Conservation (phyloP, 176 grass and related monocot species). For the Ananas comosus region DNA sequence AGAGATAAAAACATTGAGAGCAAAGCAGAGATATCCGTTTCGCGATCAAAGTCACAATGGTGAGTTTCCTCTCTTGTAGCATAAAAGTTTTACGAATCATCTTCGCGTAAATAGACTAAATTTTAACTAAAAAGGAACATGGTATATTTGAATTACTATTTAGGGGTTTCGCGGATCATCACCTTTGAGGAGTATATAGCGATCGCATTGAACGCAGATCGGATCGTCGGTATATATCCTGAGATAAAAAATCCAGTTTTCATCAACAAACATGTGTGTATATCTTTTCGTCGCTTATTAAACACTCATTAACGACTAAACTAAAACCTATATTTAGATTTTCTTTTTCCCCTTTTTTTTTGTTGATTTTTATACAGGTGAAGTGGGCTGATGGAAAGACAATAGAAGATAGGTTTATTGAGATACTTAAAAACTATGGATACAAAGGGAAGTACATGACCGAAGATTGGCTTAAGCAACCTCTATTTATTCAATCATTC, state of each 20-base stretch:
- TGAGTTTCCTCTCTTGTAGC: constrained; percentile 15
- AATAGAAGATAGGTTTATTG: constrained; percentile 93
- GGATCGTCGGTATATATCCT: constrained; percentile 87
- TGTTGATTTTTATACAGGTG: constrained; percentile 34
- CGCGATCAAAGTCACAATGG: constrained; percentile 69
- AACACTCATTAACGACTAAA: background rate
- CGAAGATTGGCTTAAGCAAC: constrained; percentile 70
- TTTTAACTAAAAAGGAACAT: background rate
- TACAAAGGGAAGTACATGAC: constrained; percentile 87
- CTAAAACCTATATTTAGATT: background rate
- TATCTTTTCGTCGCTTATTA: background rate
- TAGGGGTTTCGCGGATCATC: constrained; percentile 69
- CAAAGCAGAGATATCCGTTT: constrained; percentile 50
- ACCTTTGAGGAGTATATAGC: constrained; percentile 95
- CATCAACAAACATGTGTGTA: constrained; percentile 86
- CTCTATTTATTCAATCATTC: constrained; percentile 95
- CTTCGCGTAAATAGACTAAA: background rate
- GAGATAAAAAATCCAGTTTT: constrained; percentile 92
- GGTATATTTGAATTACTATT: background rate
- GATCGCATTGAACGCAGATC: constrained; percentile 63
- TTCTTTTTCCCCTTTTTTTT: background rate
- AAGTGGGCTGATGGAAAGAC: constrained; percentile 76
- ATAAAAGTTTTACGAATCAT: background rate
- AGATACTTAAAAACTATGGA: constrained; percentile 64
- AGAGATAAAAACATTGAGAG: constrained; percentile 63